phyloP scores from a whole-genome alignment of 2,329 filamentous ascomycete genomes.

The Sordariomycetes sp. region DNA sequence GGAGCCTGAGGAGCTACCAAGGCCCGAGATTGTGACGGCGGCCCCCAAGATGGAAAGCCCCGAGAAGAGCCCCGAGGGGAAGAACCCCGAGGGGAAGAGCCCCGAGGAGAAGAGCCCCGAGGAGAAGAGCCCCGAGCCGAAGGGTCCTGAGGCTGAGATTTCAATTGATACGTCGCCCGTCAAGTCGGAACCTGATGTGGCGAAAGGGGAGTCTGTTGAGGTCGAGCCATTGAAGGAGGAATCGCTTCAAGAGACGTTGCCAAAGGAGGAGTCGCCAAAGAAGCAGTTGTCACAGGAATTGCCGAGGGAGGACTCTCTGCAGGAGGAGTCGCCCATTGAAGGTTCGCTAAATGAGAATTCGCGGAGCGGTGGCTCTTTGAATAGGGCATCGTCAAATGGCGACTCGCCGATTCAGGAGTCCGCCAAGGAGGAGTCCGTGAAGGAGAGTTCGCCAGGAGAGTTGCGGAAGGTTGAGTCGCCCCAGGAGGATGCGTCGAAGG shows the following conservation, averaged over 20 bases:
- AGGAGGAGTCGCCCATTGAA: neutral
- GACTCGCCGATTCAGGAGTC: neutral
- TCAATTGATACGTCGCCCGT: neutral
- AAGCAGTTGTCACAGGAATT: neutral
- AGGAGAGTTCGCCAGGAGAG: neutral
- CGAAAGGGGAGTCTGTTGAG: neutral
- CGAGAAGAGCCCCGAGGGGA: conserved; percentile 8
- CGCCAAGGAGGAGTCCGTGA: neutral
- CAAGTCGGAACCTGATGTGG: neutral
- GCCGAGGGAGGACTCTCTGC: neutral
- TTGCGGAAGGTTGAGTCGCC: neutral
- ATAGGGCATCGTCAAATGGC: neutral
- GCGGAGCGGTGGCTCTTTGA: too few species aligned
- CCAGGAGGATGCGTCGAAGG: neutral
- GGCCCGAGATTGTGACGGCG: neutral
- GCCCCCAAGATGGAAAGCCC: conserved; percentile 9
- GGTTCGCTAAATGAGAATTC: too few species aligned
- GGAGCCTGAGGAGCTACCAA: neutral
- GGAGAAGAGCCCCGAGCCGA: conserved; percentile 6
- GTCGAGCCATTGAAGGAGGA: neutral
- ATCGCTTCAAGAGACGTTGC: neutral
- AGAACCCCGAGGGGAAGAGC: neutral
- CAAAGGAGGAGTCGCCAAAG: neutral
- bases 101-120: conserved; percentile 9
- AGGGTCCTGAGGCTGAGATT: conserved; percentile 7